Evolutionary conservation across 352 stramenopile genomes (phyloP).

Genomic region (Globisporangium uncinulatum): DNA sequence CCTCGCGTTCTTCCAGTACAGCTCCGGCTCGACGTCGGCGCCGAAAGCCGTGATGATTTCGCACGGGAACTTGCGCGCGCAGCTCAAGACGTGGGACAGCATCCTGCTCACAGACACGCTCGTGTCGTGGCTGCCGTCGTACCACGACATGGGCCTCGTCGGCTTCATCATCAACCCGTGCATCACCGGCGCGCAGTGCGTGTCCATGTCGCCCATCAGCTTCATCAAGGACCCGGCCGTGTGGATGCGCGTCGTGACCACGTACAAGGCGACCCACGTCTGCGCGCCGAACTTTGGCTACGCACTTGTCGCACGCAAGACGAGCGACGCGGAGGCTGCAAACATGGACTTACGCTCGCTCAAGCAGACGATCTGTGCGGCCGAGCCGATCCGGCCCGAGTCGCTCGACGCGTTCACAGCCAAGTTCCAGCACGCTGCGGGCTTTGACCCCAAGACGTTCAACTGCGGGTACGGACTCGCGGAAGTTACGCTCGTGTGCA

Average conservation of each 20-base stretch:
- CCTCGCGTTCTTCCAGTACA: slow-evolving; percentile 85
- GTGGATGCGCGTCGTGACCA: slow-evolving; percentile 70
- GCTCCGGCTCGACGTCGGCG: slow-evolving; percentile 67
- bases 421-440: slow-evolving; percentile 45
- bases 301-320: slow-evolving; percentile 67
- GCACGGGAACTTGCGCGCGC: slow-evolving; percentile 64
- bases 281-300: slow-evolving; percentile 82
- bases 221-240: slow-evolving; percentile 83
- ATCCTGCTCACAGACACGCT: slow-evolving; percentile 57
- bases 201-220: slow-evolving; percentile 80
- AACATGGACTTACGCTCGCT: slow-evolving; percentile 57
- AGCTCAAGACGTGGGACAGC: slow-evolving; percentile 74
- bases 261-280: slow-evolving; percentile 76
- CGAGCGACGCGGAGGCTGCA: slow-evolving; percentile 48
- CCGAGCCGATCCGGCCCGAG: slow-evolving; percentile 74
- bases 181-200: slow-evolving; percentile 48
- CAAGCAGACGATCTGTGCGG: slow-evolving; percentile 75
- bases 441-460: slow-evolving; percentile 69
- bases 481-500: slow-evolving; percentile 79
- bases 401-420: slow-evolving; percentile 67
- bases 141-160: slow-evolving; percentile 83
- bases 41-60: slow-evolving; percentile 85
- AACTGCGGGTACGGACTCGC: slow-evolving; percentile 80
- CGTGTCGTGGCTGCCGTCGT: slow-evolving; percentile 75
- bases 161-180: slow-evolving; percentile 76